Percentiles rank a stretch among this genome's conserved stretches.
These are phyloP conservation scores for Neocucurbitaria cava DNA, from an alignment of 2,329 filamentous ascomycete species.

Conservation along the genomic window DNA sequence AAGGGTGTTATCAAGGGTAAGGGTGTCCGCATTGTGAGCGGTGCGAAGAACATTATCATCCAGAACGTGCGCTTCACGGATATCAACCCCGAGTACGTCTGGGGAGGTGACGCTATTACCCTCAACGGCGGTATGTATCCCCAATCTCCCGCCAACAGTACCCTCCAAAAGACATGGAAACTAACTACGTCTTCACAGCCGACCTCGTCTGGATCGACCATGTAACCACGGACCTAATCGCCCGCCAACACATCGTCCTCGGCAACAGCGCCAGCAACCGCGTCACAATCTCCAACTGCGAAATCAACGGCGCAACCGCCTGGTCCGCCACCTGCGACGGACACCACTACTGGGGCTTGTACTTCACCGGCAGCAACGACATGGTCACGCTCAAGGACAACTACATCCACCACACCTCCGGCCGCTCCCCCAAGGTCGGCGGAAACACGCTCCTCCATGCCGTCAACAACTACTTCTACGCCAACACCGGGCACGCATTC, in stretches of 20 bases:
- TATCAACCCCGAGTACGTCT: constrained; percentile 46
- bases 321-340: constrained; percentile 66
- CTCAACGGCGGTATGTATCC: constrained; percentile 35
- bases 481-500: constrained; percentile 65
- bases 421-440: constrained; percentile 64
- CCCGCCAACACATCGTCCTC: constrained; percentile 67
- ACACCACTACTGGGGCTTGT: constrained; percentile 66
- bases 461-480: constrained; percentile 69
- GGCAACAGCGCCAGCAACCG: constrained; percentile 61
- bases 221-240: constrained; percentile 61
- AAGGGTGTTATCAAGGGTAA: constrained; percentile 65
- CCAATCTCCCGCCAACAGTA: too few species aligned
- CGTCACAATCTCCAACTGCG: constrained; percentile 67
- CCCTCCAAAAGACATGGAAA: too few species aligned
- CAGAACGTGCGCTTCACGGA: constrained; percentile 54
- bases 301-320: constrained; percentile 62
- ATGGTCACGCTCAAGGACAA: constrained; percentile 66
- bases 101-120: constrained; percentile 46
- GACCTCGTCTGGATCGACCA: constrained; percentile 39
- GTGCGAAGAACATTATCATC: constrained; percentile 62
- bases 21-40: constrained; percentile 55
- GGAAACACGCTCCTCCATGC: constrained; percentile 65
- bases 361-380: constrained; percentile 64
- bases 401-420: constrained; percentile 66
- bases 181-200: constrained; percentile 4